Base-by-base conservation (phyloP, 2,329 filamentous ascomycete species). In the Didymella exigua region DNA sequence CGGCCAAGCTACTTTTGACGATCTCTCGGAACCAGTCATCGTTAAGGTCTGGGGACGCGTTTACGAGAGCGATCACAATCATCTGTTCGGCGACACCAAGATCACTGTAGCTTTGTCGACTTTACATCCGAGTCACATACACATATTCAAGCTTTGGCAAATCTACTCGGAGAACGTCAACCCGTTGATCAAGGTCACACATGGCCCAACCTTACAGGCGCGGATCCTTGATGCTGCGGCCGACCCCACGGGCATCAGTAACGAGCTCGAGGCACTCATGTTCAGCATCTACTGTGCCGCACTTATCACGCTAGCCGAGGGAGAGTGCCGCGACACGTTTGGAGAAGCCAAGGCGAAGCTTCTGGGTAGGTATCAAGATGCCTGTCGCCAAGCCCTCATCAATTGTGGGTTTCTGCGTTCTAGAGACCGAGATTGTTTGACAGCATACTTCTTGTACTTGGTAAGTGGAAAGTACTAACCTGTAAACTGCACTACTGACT, bases 61-160 rank as follows among this genome's bases (percentile, higher is more conserved):
- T 4, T 75, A 68, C 47, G 67, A 72, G 47, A 71, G 73, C 38
- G 77, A 79, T 31, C 77, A 84, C 46, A 72, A 81, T 31, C 76
- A 86, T 24, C 68, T 88, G 0, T 82, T 88, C 61, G 82, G 82
- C 26, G 74, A 78, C 1, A 74, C 66, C 4, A 71, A 73, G 16
- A 63, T 82, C 19, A 82, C 84, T 56, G 82, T 89, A 18, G 83
- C 90, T 58, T 73, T 91, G 37, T 77, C 81, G 13, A 78, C 80
- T 33, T 76, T 89, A 5, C 88, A 90, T 66, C 89, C 89, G 0
- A 68, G 85, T 0, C 84, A 86, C 1, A 84, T 83, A 0, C 86
- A 89, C 54, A 86, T 89, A 48, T 82, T 84, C 1, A 85, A 84
- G 45, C 80, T 93, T 7, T 93, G 90, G 90, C 87, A 91, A 68